Evolutionary conservation across 306 rosid genomes (phyloP), one percentile per base, ranked within the genome.

Genomic region (Gastrolobium bilobum): DNA sequence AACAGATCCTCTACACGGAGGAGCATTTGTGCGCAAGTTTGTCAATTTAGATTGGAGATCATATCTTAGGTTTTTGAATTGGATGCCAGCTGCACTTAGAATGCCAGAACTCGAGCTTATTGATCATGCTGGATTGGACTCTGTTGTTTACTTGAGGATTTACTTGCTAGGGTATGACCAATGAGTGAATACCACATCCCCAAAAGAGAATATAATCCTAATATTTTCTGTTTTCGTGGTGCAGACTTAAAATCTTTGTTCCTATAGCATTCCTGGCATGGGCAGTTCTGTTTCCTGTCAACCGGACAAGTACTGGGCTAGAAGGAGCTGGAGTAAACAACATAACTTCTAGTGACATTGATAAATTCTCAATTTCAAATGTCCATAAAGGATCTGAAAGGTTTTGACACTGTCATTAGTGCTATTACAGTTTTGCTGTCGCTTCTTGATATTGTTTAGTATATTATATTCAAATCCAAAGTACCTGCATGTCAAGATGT

Each of bases 41-140:
- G 98, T 95, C 73, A 95, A 95, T 83, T 82, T 95, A 75, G 99
- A 95, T 83, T 95, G 87, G 79, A 84, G 90, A 79, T 61, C 99
- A 29, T 95, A 95, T 77, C 0, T 90, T 48, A 61, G 87, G 83
- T 95, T 93, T 60, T 74, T 92, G 87, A 88, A 89, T 83, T 95
- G 99, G 99, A 92, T 95, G 96, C 97, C 98, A 8, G 98, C 74
- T 6, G 99, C 99, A n/a, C 78, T 95, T 69, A 82, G 75, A 80
- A 95, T 95, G 99, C 99, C 99, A 0, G 99, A 95, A 76, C 96
- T 82, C 33, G 99, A 93, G 89, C 99, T 95, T 57, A 91, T 95
- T 78, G 98, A 95, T 4, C 99, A 95, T 81, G 97, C 99, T 33
- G 99, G 99, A 79, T 68, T 95, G 84, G 99, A 94, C 79, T 94